Evolutionary conservation across 1,139 yeast genomes (phyloP), one percentile per base, ranked within the genome.

Genomic region (Saccharomycopsis hybrid): DNA sequence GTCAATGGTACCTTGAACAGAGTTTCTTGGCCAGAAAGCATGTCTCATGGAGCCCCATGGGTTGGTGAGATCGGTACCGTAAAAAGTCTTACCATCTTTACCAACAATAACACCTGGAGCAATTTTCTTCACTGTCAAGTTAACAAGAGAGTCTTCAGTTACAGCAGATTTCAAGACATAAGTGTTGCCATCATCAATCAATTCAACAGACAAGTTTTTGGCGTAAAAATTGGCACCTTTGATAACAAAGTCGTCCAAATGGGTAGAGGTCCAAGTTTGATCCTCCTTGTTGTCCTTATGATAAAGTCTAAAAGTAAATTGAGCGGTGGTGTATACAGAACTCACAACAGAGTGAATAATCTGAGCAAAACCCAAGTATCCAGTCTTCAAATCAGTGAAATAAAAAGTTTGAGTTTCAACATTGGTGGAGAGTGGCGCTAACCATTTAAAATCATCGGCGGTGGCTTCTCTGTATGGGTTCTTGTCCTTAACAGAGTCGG

Each of bases 11-110:
- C 98, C 98, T 27, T 62, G 62, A 44, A 80, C 84, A 13, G 67
- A 56, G 65, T 90, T 83, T 62, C 97, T 77, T 55, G 98, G 98
- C 97, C 97, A 92, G 70, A 92, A 92, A 24, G 80, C 72, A 64
- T 92, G 98, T 67, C 96, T 81, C 97, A 92, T 89, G 18, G 86
- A 74, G 8, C 98, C 98, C 98, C 98, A 92, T 28, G 97, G 97
- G 57, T 85, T 79, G 36, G 72, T 75, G 25, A 74, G 61, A 63
- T 90, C 90, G 39, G 83, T 85, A 55, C 98, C 98, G 64, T 88
- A 92, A 57, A 76, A 74, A 25, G 97, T 85, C 47, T 76, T 68
- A 55, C 97, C 97, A 62, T 89, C 88, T 46, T 78, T 75, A 60
- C 98, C 98, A 60, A 92, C 85, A 67, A 90, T 87, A 59, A 89